Evolutionary conservation across 805 yeast species (phyloP).

Genomic region (Ogataea ramenticola): DNA sequence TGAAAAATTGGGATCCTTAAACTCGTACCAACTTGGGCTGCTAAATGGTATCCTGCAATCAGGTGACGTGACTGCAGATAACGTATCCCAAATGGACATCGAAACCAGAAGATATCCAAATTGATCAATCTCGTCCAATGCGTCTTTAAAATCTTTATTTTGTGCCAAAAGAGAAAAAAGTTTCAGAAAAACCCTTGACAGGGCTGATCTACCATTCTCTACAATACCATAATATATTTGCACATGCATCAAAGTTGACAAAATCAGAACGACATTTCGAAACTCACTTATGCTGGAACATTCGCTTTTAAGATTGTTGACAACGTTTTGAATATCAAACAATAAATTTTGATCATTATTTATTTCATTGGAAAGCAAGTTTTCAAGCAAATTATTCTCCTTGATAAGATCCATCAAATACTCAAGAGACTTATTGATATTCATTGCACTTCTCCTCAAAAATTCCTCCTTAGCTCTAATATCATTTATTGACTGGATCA

Average conservation of each 20-base stretch:
- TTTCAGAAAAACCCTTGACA: slow-evolving; percentile 29
- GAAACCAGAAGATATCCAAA: slow-evolving; percentile 25
- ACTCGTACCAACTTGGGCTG: slow-evolving; percentile 31
- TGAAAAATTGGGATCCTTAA: slow-evolving; percentile 17
- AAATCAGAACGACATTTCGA: slow-evolving; percentile 14
- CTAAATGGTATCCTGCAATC: slow-evolving; percentile 35
- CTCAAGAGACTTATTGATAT: slow-evolving; percentile 40
- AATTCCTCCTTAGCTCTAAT: slow-evolving; percentile 34
- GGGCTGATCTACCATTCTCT: slow-evolving; percentile 33
- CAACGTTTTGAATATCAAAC: slow-evolving; percentile 2
- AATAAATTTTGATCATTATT: slow-evolving; percentile 4
- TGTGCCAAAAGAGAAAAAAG: slow-evolving; percentile 32
- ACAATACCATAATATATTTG: slow-evolving; percentile 33
- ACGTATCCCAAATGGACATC: slow-evolving; percentile 36
- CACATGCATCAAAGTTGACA: slow-evolving; percentile 32
- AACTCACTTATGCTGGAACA: slow-evolving; percentile 5
- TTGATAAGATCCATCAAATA: slow-evolving; percentile 32
- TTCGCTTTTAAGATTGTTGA: background rate
- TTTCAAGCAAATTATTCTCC: slow-evolving; percentile 11
- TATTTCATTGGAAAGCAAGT: slow-evolving; percentile 4
- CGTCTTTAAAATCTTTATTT: slow-evolving; percentile 21
- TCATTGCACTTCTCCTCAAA: slow-evolving; percentile 37
- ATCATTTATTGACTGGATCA: slow-evolving; percentile 26
- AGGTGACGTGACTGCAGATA: slow-evolving; percentile 33
- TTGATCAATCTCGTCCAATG: slow-evolving; percentile 25